Conservation (phyloP, 1,284 basidiomycete species). For the Mixia osmundae region DNA sequence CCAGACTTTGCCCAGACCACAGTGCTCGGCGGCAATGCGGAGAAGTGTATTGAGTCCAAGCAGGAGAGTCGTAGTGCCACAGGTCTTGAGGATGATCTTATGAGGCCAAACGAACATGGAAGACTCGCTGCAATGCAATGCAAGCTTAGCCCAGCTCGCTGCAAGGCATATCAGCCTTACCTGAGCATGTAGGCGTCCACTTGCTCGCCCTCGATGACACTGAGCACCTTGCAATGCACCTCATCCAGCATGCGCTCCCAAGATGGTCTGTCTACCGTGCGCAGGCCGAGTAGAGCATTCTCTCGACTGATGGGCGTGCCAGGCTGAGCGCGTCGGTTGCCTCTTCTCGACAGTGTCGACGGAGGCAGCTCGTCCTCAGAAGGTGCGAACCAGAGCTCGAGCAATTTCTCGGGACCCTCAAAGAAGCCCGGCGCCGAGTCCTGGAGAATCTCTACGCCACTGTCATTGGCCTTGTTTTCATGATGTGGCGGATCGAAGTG, state of each 20-base stretch:
- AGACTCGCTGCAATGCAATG: slow-evolving; percentile 47
- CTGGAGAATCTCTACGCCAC: no score
- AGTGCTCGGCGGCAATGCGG: slow-evolving; percentile 58
- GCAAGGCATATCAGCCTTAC: slow-evolving; percentile 27
- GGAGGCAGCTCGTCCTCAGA: slow-evolving; percentile 35
- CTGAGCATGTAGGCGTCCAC: slow-evolving; percentile 89
- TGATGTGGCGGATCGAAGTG: no score
- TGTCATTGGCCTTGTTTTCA: no score
- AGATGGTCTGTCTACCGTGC: slow-evolving; percentile 44
- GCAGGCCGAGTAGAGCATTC: slow-evolving; percentile 37
- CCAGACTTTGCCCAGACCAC: slow-evolving; percentile 47
- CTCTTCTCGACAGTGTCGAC: slow-evolving; percentile 15
- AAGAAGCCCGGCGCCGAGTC: no score
- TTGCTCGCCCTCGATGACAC: slow-evolving; percentile 59
- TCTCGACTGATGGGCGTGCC: no score
- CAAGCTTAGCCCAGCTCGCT: background rate
- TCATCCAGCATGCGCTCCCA: slow-evolving; percentile 98
- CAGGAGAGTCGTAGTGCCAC: slow-evolving; percentile 92
- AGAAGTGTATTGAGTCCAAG: slow-evolving; percentile 80
- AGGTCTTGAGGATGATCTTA: slow-evolving; percentile 93
- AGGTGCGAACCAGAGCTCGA: slow-evolving; percentile 94
- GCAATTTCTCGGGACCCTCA: slow-evolving; percentile 63
- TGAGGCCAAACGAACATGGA: slow-evolving; percentile 91
- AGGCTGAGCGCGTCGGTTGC: background rate
- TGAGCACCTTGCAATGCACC: slow-evolving; percentile 91